Conservation (phyloP, 2,329 filamentous ascomycete genomes). For the Alternaria arbusti region DNA sequence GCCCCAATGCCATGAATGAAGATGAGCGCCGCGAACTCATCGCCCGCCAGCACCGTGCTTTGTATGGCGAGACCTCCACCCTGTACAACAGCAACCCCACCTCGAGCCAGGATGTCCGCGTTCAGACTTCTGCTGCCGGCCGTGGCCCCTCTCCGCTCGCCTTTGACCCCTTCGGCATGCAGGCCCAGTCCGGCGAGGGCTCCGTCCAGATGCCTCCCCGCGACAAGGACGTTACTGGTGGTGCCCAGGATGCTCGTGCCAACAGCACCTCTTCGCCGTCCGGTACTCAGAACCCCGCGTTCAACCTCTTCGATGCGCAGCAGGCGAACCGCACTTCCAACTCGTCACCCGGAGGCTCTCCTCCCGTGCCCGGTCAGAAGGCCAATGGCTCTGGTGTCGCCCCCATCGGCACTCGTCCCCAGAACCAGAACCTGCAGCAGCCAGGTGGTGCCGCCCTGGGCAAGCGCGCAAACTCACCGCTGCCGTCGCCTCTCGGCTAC, state of each 20-base stretch:
- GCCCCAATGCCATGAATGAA: conserved; percentile 87
- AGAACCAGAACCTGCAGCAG: conserved; percentile 61
- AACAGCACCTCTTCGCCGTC: conserved; percentile 88
- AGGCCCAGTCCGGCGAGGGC: conserved; percentile 59
- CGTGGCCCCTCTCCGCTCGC: conserved; percentile 79
- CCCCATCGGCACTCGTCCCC: conserved; percentile 90
- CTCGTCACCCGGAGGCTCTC: conserved; percentile 84
- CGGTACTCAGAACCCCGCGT: conserved; percentile 62
- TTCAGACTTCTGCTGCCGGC: conserved; percentile 65
- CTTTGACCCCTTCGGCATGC: conserved; percentile 72
- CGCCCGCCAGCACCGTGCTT: conserved; percentile 89
- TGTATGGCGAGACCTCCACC: conserved; percentile 78
- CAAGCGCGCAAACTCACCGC: conserved; percentile 87
- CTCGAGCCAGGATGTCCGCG: conserved; percentile 69
- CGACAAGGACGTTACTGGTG: conserved; percentile 53
- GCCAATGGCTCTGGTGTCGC: conserved; percentile 73
- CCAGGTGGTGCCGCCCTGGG: conserved; percentile 66
- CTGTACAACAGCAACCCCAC: conserved; percentile 73
- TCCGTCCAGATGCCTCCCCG: conserved; percentile 60
- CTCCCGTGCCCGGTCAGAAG: conserved; percentile 71
- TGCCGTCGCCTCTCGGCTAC: conserved; percentile 82
- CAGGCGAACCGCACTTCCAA: conserved; percentile 80
- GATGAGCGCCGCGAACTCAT: conserved; percentile 96
- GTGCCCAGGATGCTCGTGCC: conserved; percentile 69
- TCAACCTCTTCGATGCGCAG: conserved; percentile 61